Base-by-base conservation (phyloP, 2,329 filamentous ascomycete genomes). In the Hypoxylon sp. region DNA sequence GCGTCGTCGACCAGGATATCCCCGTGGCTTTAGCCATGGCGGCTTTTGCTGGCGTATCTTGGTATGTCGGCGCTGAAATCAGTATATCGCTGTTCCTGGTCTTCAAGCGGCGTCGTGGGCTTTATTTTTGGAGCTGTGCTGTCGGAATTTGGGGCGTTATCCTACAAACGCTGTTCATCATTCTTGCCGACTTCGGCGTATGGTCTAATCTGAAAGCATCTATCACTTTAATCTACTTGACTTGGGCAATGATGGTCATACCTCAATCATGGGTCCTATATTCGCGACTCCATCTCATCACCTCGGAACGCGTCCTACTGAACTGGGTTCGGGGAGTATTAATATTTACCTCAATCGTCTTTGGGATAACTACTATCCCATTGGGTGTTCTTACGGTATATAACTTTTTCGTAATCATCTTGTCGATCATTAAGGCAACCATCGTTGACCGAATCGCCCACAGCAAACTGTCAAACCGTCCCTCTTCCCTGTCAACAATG, bases 31-130 rank as follows among this genome's bases (percentile, higher is more conserved):
- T 80, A 75, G 73, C 74, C 56, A 79, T 81, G 64, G 76, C 78
- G 45, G 79, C 77, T 60, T 81, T 80, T 52, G 73, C 70, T 7
- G 79, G 77, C 59, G 77, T 80, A 48, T 76, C 79, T 19, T 79
- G 75, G 72, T 79, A 75, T 63, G 74, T 77, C 61, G 75, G 75
- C n/a, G 65, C 68, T 43, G 77, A 79, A 62, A 73, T 78, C 64
- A 76, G 74, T 68, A 50, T 74, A 0, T 75, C 75, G 21, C 69
- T 79, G 2, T 75, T 78, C 61, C 10, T 75, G 14, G 68, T 74
- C 49, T 79, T 79, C 72, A 77, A 77, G 56, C 72, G 74, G 11
- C 69, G 75, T 11, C 70, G 69, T n/a, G 76, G 77, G 1, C 57
- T 78, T 3, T 79, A 79, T 58, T 79, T 79, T 63, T 79, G 77